These are phyloP conservation scores for Pistacia atlantica DNA, from an alignment of 345 rosid genomes.

Conservation along the genomic window DNA sequence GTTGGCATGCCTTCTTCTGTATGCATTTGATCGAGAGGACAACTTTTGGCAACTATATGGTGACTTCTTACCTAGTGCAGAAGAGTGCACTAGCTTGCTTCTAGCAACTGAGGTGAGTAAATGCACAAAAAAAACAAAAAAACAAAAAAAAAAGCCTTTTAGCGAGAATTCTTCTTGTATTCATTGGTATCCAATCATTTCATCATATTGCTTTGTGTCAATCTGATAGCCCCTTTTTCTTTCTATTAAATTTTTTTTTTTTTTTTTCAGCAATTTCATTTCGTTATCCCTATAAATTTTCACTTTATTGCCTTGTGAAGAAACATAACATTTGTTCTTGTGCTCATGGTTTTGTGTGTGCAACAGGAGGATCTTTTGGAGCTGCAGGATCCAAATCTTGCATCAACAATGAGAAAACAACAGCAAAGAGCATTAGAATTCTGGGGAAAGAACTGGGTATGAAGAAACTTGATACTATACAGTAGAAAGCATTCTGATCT, in stretches of 20 bases:
- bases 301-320: not conserved
- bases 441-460: slow-evolving; percentile 95
- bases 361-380: slow-evolving; percentile 74
- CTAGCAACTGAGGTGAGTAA: slow-evolving; percentile 81
- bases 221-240: too few species aligned
- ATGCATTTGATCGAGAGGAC: slow-evolving; percentile 70
- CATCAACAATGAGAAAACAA: slow-evolving; percentile 73
- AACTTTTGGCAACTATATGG: slow-evolving; percentile 92
- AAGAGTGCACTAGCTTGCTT: slow-evolving; percentile 90
- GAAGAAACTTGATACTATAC: slow-evolving; percentile 6
- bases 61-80: slow-evolving; percentile 82
- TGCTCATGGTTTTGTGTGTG: slow-evolving; percentile 14
- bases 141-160: not conserved
- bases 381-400: slow-evolving; percentile 86
- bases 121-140: not conserved
- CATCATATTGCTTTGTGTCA: not conserved
- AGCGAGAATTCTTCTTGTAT: not conserved
- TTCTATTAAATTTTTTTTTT: too few species aligned
- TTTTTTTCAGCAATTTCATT: not conserved
- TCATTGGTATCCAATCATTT: not conserved
- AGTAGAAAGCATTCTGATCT: slow-evolving; percentile 12
- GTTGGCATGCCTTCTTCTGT: slow-evolving; percentile 86
- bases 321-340: slow-evolving; percentile 1
- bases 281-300: not conserved
- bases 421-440: slow-evolving; percentile 69